Conservation (phyloP, 2,329 filamentous ascomycete genomes). For the Cladosporium sp. region DNA sequence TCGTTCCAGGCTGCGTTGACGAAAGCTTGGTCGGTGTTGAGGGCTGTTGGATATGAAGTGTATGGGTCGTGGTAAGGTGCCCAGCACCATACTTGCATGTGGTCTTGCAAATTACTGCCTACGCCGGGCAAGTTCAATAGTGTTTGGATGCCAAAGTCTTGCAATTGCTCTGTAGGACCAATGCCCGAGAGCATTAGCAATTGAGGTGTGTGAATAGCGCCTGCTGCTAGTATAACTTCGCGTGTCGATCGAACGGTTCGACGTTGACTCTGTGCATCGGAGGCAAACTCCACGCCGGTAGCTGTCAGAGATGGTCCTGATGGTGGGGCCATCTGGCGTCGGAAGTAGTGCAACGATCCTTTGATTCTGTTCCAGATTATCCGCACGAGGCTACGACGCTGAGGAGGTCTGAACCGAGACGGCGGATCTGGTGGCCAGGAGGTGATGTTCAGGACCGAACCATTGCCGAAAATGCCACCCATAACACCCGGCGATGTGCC, state of each 20-base stretch:
- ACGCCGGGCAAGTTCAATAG: constrained; percentile 58
- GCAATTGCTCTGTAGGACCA: constrained; percentile 51
- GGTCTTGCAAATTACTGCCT: constrained; percentile 61
- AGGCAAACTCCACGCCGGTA: constrained; percentile 23
- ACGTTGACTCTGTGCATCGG: constrained; percentile 16
- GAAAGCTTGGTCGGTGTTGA: constrained; percentile 24
- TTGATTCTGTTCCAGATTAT: background rate
- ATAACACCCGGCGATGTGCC: constrained; percentile 16
- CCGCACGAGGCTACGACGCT: background rate
- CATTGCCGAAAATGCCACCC: constrained; percentile 19
- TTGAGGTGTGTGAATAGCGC: constrained; percentile 29
- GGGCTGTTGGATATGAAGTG: constrained; percentile 16
- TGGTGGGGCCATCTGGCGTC: background rate
- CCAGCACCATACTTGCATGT: constrained; percentile 32
- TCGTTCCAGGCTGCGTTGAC: constrained; percentile 21
- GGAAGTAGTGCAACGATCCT: background rate
- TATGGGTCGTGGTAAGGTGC: constrained; percentile 21
- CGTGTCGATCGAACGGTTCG: constrained; percentile 22
- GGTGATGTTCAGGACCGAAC: constrained; percentile 14
- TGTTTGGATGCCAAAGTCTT: constrained; percentile 43
- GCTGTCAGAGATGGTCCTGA: constrained; percentile 11
- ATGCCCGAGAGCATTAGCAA: constrained; percentile 47
- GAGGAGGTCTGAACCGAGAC: background rate
- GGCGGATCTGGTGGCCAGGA: background rate
- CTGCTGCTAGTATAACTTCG: constrained; percentile 29